phyloP scores from a whole-genome alignment of 2,329 filamentous ascomycete genomes.

The Aaosphaeria pasadenensis region DNA sequence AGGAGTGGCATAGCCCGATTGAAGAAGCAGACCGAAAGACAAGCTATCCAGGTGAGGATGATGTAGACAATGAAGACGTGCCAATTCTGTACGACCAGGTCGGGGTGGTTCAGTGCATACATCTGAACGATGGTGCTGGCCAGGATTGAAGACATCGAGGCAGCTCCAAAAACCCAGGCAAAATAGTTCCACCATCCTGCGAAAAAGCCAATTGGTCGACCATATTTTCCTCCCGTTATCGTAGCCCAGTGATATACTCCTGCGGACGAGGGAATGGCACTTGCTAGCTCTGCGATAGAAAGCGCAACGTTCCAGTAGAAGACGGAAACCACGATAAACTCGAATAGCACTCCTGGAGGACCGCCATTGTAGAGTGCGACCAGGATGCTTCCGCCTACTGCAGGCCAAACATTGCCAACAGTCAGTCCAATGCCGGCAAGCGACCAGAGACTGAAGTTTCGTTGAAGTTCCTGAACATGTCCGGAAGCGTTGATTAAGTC shows the following conservation, averaged over 20 bases:
- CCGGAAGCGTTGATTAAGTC: slow-evolving; percentile 1
- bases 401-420: slow-evolving; percentile 4
- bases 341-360: slow-evolving; percentile 33
- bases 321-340: slow-evolving; percentile 23
- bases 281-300: slow-evolving; percentile 30
- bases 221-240: slow-evolving; percentile 31
- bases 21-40: slow-evolving; percentile 48
- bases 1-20: slow-evolving; percentile 53
- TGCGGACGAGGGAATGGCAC: slow-evolving; percentile 28
- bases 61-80: slow-evolving; percentile 60
- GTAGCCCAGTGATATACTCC: slow-evolving; percentile 38
- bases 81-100: slow-evolving; percentile 53
- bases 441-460: neutral
- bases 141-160: slow-evolving; percentile 50
- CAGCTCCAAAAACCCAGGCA: slow-evolving; percentile 28
- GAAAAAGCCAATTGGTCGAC: slow-evolving; percentile 35
- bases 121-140: slow-evolving; percentile 58
- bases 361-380: slow-evolving; percentile 26
- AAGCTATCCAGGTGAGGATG: slow-evolving; percentile 51
- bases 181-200: slow-evolving; percentile 49
- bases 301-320: slow-evolving; percentile 9
- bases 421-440: slow-evolving; percentile 1
- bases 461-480: slow-evolving; percentile 1
- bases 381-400: slow-evolving; percentile 1
- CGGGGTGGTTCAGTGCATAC: slow-evolving; percentile 58